A percentile compares a stretch with the other conserved stretches of the same genome.
These are phyloP conservation scores for Penicillium cataractarum DNA, from an alignment of 495 filamentous ascomycete species.

Conservation along the genomic window DNA sequence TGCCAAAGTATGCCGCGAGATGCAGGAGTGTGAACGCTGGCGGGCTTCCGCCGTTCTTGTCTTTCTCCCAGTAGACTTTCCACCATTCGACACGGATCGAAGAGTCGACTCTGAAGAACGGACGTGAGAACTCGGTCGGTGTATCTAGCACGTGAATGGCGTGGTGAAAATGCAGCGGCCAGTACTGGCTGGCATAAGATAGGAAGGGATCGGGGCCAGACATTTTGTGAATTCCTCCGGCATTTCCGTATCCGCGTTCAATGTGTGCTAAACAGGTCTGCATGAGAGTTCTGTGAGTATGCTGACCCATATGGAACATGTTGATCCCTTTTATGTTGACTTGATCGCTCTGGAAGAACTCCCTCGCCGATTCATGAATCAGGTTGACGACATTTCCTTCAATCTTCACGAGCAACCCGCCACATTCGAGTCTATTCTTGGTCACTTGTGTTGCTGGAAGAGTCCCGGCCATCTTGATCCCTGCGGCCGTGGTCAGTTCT, in stretches of 20 bases:
- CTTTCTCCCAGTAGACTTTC: conserved; percentile 33
- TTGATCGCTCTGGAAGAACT: conserved; percentile 28
- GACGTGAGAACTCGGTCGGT: conserved; percentile 26
- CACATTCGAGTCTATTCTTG: conserved; percentile 12
- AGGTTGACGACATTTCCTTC: conserved; percentile 25
- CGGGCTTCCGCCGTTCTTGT: conserved; percentile 29
- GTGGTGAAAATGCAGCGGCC: conserved; percentile 32
- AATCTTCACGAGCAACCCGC: conserved; percentile 26
- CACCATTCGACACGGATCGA: conserved; percentile 32
- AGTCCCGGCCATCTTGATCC: conserved; percentile 10
- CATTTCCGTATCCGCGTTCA: conserved; percentile 21
- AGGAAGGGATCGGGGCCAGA: conserved; percentile 23
- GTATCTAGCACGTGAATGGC: conserved; percentile 19
- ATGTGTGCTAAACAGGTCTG: conserved; percentile 29
- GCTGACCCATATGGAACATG: conserved; percentile 29
- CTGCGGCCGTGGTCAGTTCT: conserved; percentile 26
- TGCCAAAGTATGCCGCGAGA: conserved; percentile 43
- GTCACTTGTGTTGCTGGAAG: conserved; percentile 12
- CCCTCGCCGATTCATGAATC: conserved; percentile 32
- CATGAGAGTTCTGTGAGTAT: conserved; percentile 31
- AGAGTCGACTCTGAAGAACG: conserved; percentile 29
- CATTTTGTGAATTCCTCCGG: background rate
- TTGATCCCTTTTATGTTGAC: conserved; percentile 32
- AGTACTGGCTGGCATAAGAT: conserved; percentile 29
- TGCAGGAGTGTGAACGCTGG: conserved; percentile 40